Conservation (phyloP, 2,329 filamentous ascomycete genomes). For the Drechslerella stenobrocha region DNA sequence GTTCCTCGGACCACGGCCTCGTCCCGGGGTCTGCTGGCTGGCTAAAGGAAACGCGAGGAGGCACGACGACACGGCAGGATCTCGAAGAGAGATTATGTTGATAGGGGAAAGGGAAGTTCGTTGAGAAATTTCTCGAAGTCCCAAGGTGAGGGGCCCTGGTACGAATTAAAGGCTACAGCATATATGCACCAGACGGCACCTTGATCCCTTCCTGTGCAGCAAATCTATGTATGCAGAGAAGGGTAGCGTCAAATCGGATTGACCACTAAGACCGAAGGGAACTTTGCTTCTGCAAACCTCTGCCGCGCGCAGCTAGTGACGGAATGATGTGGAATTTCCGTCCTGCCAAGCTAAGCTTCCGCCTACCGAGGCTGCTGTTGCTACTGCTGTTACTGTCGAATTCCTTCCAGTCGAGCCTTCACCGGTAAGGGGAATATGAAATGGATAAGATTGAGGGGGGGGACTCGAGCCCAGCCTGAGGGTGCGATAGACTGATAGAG, state of each 20-base stretch:
- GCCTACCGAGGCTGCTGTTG: constrained; percentile 32
- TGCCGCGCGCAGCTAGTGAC: constrained; percentile 47
- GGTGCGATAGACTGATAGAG: not conserved
- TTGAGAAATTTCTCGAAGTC: constrained; percentile 38
- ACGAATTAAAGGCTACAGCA: constrained; percentile 10
- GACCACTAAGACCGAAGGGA: constrained; percentile 15
- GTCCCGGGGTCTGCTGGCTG: constrained; percentile 37
- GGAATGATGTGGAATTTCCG: constrained; percentile 43
- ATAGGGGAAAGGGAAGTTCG: constrained; percentile 11
- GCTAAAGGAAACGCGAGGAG: constrained; percentile 42
- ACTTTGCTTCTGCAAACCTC: constrained; percentile 35
- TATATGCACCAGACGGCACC: constrained; percentile 29
- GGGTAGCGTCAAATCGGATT: constrained; percentile 15
- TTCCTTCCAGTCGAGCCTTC: constrained; percentile 38
- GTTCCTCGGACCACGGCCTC: constrained; percentile 44
- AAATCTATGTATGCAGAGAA: constrained; percentile 1
- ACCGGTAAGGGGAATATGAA: constrained; percentile 22
- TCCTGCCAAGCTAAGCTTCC: constrained; percentile 28
- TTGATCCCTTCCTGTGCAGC: constrained; percentile 45
- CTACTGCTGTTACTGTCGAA: no score
- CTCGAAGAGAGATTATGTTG: constrained; percentile 33
- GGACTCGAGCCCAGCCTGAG: constrained; percentile 1
- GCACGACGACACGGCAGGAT: constrained; percentile 46
- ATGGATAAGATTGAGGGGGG: constrained; percentile 16
- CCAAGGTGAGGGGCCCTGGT: constrained; percentile 1